These are phyloP conservation scores for Stenocarpella maydis DNA, from an alignment of 2,329 filamentous ascomycete genomes.

Conservation along the genomic window DNA sequence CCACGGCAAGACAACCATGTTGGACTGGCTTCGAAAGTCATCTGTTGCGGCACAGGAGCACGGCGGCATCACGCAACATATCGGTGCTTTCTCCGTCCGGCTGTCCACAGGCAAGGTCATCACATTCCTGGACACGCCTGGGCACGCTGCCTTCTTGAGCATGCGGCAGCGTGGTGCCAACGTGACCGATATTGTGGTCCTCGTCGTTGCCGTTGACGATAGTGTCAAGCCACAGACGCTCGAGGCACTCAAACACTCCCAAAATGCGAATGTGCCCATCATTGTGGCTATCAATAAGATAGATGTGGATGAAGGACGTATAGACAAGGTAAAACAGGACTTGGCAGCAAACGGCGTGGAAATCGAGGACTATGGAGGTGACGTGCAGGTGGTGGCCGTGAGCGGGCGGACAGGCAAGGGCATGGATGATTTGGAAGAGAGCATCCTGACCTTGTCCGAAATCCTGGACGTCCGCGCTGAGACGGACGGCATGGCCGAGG, in stretches of 20 bases:
- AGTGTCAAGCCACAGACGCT: slow-evolving; percentile 97
- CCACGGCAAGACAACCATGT: slow-evolving; percentile 95
- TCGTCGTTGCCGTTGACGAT: slow-evolving; percentile 96
- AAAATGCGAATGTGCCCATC: slow-evolving; percentile 85
- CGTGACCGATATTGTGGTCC: slow-evolving; percentile 94
- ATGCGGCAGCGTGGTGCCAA: slow-evolving; percentile 97
- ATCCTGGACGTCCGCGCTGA: slow-evolving; percentile 91
- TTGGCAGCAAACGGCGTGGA: slow-evolving; percentile 84
- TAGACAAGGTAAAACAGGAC: slow-evolving; percentile 88
- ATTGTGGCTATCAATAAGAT: slow-evolving; percentile 99
- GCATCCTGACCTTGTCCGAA: slow-evolving; percentile 84
- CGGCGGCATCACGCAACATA: slow-evolving; percentile 97
- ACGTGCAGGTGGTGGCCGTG: slow-evolving; percentile 89
- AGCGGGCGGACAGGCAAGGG: slow-evolving; percentile 94
- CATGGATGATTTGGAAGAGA: slow-evolving; percentile 92
- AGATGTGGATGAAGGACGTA: slow-evolving; percentile 75
- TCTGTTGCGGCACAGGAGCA: slow-evolving; percentile 92
- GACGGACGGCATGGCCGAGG: slow-evolving; percentile 78
- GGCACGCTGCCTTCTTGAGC: slow-evolving; percentile 92
- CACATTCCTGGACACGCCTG: slow-evolving; percentile 96
- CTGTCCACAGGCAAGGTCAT: slow-evolving; percentile 89
- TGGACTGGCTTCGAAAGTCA: slow-evolving; percentile 92
- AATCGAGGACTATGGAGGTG: slow-evolving; percentile 93
- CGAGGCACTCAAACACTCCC: slow-evolving; percentile 94
- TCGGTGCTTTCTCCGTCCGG: slow-evolving; percentile 93